Evolutionary conservation across 257 asterid species (phyloP), one percentile per base, ranked within the genome.

Genomic region (Lycium ferocissimum): DNA sequence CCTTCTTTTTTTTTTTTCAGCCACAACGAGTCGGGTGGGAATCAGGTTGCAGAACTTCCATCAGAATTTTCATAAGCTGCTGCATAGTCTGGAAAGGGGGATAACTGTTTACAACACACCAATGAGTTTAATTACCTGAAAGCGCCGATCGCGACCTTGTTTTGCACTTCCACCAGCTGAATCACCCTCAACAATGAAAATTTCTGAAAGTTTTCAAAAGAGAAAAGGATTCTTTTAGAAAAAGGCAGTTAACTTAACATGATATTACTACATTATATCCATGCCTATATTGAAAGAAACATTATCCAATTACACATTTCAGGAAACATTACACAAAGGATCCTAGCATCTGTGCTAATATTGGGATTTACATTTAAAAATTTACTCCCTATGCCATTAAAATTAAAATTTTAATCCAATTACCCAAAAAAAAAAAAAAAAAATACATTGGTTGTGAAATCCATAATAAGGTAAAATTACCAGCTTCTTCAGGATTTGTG

Each of bases 101-200:
- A 5, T 14, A 78, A 53, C 49, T 78, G 47, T 53, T 78, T 54
- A 78, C 26, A 33, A 26, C 6, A 6, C 49, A 26, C 15, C 33
- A 78, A 14, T 54, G 49, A 78, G 78, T 58, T 51, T 33, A 37
- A 43, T 89, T 87, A 96, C 99, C 99, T 97, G 99, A 94, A 94
- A 97, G 54, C 97, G 94, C 73, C 99, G 97, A 89, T 97, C 99
- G 62, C 99, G 99, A 7, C 98, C 99, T 90, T 97, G 99, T 86
- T 97, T 97, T 87, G 99, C 97, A 90, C 98, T 97, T 88, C 99
- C 99, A 84, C 99, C 99, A 71, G 99, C 99, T 85, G 99, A 97
- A 92, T 97, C 99, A 61, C 99, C 99, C 94, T 97, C 99, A 14
- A 97, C 99, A 3, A 97, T 97, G 93, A 97, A 97, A 87, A 97